Evolutionary conservation across 179 eudicot genomes (phyloP), one percentile per base, ranked within the genome.

Genomic region (Gypsophila paniculata): DNA sequence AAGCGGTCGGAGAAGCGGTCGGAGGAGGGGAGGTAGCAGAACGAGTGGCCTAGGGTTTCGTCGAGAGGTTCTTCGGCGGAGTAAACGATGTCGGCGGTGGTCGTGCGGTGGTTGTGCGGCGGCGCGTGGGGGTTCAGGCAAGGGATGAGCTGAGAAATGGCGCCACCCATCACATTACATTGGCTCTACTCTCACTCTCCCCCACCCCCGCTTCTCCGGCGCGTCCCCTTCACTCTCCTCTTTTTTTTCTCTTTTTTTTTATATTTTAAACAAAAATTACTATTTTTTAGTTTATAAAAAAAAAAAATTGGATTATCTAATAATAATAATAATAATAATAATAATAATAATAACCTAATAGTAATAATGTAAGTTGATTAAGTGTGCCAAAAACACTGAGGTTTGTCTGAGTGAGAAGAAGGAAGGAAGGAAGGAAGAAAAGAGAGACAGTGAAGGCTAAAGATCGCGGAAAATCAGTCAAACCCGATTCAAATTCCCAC

Each of bases 31-130:
- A 90, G 90, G 86, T 94, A 94, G 68, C 97, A 88, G 70, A 94
- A 94, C 59, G 99, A 94, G 76, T 94, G 99, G 8, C 99, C 99
- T 73, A 94, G 88, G 90, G 97, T 86, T 84, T 91, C 99, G 80
- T 93, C 97, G 0, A 87, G 75, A 0, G 84, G 85, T 23, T 84
- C 86, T 6, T 77, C 75, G 6, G 86, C 68, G 10, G 82, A 36
- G 79, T 85, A 86, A 62, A 86, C 74, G 55, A 86, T 76, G 22
- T 6, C 46, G 46, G 8, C 11, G 46, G 46, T 62, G 46, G 42
- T 32, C 26, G 8, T 18, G 8, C 74, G 79, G 70, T 61, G 65
- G 57, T 21, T n/a, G 9, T 10, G 15, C 4, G 4, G 22, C 5
- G 38, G 19, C 21, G 62, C 23, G n/a, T 72, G 44, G 58, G 74